Percentiles rank a stretch among this genome's conserved stretches.
phyloP scores from a whole-genome alignment of 1,139 yeast species.

The Pichia sorboxylosa region DNA sequence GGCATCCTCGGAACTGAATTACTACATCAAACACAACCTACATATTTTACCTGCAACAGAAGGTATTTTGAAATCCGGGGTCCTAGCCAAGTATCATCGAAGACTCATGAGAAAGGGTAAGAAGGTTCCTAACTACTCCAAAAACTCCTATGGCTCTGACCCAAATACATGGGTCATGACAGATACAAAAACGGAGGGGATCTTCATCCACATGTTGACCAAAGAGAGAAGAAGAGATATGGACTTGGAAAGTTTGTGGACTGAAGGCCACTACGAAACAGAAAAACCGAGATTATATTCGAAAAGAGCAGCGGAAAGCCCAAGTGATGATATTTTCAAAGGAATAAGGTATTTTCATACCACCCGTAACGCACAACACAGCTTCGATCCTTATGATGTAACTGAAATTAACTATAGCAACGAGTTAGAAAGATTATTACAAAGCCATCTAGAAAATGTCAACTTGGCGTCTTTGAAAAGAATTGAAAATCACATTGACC shows the following conservation, averaged over 20 bases:
- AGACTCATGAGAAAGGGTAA: constrained; percentile 48
- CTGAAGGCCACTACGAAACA: constrained; percentile 25
- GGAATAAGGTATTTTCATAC: constrained; percentile 37
- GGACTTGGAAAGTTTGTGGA: constrained; percentile 62
- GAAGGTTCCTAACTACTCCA: constrained; percentile 41
- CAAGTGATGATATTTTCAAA: constrained; percentile 34
- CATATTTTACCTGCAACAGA: constrained; percentile 43
- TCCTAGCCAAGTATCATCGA: constrained; percentile 46
- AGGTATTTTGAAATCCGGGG: constrained; percentile 57
- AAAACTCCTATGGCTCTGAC: constrained; percentile 41
- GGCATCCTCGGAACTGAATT: constrained; percentile 50
- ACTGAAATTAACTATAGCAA: constrained; percentile 14
- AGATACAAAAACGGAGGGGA: constrained; percentile 50
- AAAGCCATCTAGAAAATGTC: constrained; percentile 14
- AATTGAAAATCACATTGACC: constrained; percentile 15
- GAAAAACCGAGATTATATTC: constrained; percentile 1
- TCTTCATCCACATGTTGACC: constrained; percentile 64
- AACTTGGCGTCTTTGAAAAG: constrained; percentile 11
- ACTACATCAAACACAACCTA: constrained; percentile 33
- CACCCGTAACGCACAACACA: background rate
- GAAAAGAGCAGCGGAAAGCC: constrained; percentile 18
- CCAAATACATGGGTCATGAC: constrained; percentile 76
- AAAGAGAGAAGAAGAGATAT: constrained; percentile 53
- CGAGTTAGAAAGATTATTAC: constrained; percentile 19
- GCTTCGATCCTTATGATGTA: constrained; percentile 10